A percentile compares a stretch with the other conserved stretches of the same genome.
Conservation (phyloP, 2,329 filamentous ascomycete species). For the Cercospora zeae-maydis region DNA sequence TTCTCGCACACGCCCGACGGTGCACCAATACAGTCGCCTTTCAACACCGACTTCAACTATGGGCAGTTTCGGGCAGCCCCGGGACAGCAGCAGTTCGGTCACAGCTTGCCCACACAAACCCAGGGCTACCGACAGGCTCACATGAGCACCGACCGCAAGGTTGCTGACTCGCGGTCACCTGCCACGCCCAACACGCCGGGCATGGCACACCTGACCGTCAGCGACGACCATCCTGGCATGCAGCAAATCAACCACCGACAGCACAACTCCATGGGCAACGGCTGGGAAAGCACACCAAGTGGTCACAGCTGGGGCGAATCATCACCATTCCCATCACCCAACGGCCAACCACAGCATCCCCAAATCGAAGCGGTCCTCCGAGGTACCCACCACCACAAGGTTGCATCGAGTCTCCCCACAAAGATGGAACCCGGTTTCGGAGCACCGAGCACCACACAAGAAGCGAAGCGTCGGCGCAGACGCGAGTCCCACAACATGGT, state of each 20-base stretch:
- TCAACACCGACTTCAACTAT: conserved; percentile 71
- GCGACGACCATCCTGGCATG: conserved; percentile 44
- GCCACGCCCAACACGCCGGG: conserved; percentile 84
- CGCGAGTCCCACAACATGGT: conserved; percentile 95
- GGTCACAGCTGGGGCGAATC: conserved; percentile 76
- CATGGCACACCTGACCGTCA: conserved; percentile 68
- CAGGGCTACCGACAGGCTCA: conserved; percentile 31
- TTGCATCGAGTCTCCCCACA: conserved; percentile 67
- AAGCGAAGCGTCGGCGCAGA: conserved; percentile 86
- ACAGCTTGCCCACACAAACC: conserved; percentile 35
- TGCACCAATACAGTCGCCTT: conserved; percentile 87
- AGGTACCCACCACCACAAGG: conserved; percentile 65
- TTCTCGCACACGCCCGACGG: conserved; percentile 92
- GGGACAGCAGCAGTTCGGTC: conserved; percentile 42
- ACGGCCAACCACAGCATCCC: conserved; percentile 58
- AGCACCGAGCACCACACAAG: conserved; percentile 68
- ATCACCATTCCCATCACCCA: conserved; percentile 85
- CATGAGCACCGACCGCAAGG: conserved; percentile 53
- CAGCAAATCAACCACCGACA: conserved; percentile 51
- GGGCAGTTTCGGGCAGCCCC: conserved; percentile 70
- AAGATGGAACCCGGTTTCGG: conserved; percentile 65
- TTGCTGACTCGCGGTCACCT: conserved; percentile 71
- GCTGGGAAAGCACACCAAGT: conserved; percentile 79
- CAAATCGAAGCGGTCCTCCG: conserved; percentile 88
- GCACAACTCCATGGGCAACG: conserved; percentile 53